phyloP scores from a whole-genome alignment of 1,284 basidiomycete genomes.

The Hemileia vastatrix region DNA sequence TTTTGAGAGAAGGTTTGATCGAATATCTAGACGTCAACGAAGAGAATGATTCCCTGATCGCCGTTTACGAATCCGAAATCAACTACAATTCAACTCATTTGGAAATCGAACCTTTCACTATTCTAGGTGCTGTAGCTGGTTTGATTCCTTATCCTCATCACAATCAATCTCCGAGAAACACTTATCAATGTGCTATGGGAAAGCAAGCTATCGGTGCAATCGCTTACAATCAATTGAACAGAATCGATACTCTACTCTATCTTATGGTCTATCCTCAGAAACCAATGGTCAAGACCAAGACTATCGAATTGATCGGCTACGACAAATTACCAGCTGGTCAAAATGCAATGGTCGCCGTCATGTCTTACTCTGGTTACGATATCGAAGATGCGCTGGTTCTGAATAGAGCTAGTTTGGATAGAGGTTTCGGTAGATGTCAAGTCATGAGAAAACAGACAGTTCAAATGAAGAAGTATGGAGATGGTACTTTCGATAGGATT shows the following conservation, averaged over 20 bases:
- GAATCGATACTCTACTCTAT: slow-evolving; percentile 44
- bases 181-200: slow-evolving; percentile 42
- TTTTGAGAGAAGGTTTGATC: slow-evolving; percentile 36
- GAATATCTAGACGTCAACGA: slow-evolving; percentile 45
- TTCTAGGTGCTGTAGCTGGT: slow-evolving; percentile 41
- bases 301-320: slow-evolving; percentile 43
- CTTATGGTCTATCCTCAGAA: slow-evolving; percentile 43
- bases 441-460: slow-evolving; percentile 40
- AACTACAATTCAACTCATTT: slow-evolving; percentile 37
- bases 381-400: slow-evolving; percentile 43
- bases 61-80: slow-evolving; percentile 40
- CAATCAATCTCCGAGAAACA: slow-evolving; percentile 40
- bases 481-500: slow-evolving; percentile 40
- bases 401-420: slow-evolving; percentile 38
- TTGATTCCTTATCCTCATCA: slow-evolving; percentile 44
- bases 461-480: slow-evolving; percentile 40
- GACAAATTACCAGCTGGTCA: slow-evolving; percentile 42
- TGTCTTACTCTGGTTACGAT: slow-evolving; percentile 43
- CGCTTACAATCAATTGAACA: slow-evolving; percentile 41
- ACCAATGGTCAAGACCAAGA: slow-evolving; percentile 43
- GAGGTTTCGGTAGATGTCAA: slow-evolving; percentile 40
- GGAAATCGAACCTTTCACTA: slow-evolving; percentile 43
- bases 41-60: slow-evolving; percentile 44
- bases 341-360: slow-evolving; percentile 42
- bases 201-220: slow-evolving; percentile 42